Evolutionary conservation across 1,284 basidiomycete species (phyloP).

Genomic region (Mrakiaceae sp.): DNA sequence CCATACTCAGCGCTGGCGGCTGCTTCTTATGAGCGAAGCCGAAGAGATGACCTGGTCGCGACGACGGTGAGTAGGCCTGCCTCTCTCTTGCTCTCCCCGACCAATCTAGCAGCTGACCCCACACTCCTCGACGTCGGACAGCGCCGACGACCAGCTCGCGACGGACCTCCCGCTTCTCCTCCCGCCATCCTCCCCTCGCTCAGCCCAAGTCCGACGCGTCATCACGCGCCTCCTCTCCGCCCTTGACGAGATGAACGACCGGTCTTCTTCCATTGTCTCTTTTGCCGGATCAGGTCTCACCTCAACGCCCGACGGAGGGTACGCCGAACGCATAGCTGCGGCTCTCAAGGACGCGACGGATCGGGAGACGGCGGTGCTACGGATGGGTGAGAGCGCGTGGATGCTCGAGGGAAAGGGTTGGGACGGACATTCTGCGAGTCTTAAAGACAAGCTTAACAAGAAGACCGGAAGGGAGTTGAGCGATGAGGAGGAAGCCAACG

Average conservation of each 20-base stretch:
- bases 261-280: not conserved
- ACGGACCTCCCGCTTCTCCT: constrained; percentile 37
- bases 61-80: constrained; percentile 30
- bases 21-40: constrained; percentile 40
- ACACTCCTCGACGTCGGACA: constrained; percentile 14
- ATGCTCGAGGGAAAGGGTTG: not conserved
- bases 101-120: not conserved
- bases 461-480: constrained; percentile 28
- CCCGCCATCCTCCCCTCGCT: constrained; percentile 31
- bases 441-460: constrained; percentile 30
- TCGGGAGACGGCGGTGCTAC: no score
- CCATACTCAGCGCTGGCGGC: constrained; percentile 39
- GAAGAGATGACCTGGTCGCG: constrained; percentile 42
- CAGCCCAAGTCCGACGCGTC: constrained; percentile 32
- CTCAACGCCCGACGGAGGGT: no score
- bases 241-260: not conserved
- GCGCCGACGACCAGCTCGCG: constrained; percentile 36
- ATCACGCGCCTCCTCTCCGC: constrained; percentile 26
- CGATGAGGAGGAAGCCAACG: not conserved
- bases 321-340: no score
- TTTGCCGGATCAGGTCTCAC: not conserved
- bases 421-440: constrained; percentile 23
- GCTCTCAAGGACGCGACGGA: no score
- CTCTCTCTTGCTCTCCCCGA: not conserved
- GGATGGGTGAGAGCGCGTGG: not conserved